Conservation (phyloP, 768 basidiomycete species). For the Kondoa malvinella region DNA sequence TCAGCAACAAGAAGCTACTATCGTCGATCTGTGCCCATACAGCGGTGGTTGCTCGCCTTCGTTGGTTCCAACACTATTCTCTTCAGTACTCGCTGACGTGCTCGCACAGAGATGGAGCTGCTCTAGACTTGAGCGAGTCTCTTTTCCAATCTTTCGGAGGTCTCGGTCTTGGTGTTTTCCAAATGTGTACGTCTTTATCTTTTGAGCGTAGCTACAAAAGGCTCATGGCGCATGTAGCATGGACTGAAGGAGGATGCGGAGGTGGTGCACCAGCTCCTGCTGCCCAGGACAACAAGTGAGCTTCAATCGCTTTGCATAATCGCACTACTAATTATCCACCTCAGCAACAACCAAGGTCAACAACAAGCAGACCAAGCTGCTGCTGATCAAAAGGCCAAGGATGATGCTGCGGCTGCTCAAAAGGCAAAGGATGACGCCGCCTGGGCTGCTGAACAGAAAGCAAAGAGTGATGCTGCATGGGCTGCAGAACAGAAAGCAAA, state of each 20-base stretch:
- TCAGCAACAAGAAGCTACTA: neutral
- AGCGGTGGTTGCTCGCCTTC: neutral
- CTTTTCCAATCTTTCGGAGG: neutral
- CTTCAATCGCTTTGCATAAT: neutral
- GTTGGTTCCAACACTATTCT: neutral
- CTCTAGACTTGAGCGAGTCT: neutral
- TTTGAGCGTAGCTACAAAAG: neutral
- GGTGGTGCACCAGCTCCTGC: neutral
- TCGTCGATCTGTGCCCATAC: neutral
- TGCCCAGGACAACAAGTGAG: neutral
- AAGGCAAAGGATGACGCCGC: too few relatives aligned
- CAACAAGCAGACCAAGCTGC: neutral
- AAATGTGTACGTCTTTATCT: neutral
- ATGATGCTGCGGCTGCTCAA: neutral
- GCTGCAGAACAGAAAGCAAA: neutral
- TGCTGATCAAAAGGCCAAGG: neutral
- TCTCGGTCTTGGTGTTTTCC: neutral
- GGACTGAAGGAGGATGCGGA: neutral
- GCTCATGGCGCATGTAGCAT: neutral
- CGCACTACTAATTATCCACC: neutral
- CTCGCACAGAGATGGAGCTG: neutral
- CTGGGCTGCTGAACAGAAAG: neutral
- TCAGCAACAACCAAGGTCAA: neutral
- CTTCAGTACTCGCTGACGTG: neutral
- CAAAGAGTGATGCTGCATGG: neutral